These are phyloP conservation scores for Naganishia cerealis DNA, from an alignment of 1,284 basidiomycete species.

Conservation along the genomic window DNA sequence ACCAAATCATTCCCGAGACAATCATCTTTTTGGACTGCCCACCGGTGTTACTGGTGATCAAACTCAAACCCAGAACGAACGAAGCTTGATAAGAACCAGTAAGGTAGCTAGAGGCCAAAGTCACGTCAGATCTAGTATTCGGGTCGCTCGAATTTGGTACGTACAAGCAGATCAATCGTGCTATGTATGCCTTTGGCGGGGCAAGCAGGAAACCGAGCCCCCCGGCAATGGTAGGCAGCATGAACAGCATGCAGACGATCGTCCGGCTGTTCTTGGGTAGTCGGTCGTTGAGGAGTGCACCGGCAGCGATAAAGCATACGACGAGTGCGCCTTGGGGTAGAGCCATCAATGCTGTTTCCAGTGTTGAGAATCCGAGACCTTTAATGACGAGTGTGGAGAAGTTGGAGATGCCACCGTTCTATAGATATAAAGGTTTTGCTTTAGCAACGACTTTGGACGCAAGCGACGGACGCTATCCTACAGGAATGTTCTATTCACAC, in stretches of 20 bases:
- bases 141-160: conserved; percentile 10
- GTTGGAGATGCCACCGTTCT: conserved; percentile 49
- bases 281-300: conserved; percentile 45
- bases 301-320: conserved; percentile 48
- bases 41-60: conserved; percentile 58
- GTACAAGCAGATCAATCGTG: conserved; percentile 61
- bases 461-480: not conserved
- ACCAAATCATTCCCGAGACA: conserved; percentile 40
- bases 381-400: conserved; percentile 54
- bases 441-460: not conserved
- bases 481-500: conserved; percentile 13
- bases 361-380: conserved; percentile 47
- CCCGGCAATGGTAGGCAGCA: conserved; percentile 53
- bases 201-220: conserved; percentile 54
- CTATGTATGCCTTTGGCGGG: conserved; percentile 50
- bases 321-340: conserved; percentile 52
- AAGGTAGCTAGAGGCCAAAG: conserved; percentile 43
- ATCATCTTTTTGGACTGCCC: conserved; percentile 56
- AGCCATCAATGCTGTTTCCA: conserved; percentile 51
- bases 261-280: conserved; percentile 48
- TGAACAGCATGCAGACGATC: conserved; percentile 41
- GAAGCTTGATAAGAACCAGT: conserved; percentile 57
- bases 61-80: conserved; percentile 57
- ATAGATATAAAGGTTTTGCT: conserved; percentile 40
- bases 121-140: not conserved